These are phyloP conservation scores for barrel medic (Medicago truncatula) DNA, from an alignment of 306 rosid species.

Conservation along the genomic window DNA sequence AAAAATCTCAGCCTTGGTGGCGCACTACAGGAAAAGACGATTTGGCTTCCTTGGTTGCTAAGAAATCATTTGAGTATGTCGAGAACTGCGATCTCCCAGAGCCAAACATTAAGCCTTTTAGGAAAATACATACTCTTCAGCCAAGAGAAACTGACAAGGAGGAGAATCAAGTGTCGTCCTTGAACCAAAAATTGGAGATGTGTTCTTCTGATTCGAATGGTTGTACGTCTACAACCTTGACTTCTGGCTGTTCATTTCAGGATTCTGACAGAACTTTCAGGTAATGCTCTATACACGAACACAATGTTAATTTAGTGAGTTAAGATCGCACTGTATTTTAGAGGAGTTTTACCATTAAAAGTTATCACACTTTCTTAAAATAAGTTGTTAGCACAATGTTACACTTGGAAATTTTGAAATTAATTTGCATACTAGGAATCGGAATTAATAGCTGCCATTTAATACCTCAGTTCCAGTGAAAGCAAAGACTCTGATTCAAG, in stretches of 20 bases:
- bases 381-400: background rate
- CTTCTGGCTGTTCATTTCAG: conserved; percentile 55
- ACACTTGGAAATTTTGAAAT: too few species aligned
- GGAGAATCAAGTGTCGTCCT: conserved; percentile 44
- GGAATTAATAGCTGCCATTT: too few species aligned
- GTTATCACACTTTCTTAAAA: background rate
- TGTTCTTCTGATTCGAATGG: conserved; percentile 47
- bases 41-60: conserved; percentile 83
- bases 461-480: conserved; percentile 34
- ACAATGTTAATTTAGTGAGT: background rate
- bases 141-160: conserved; percentile 45
- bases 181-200: conserved; percentile 52
- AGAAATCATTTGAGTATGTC: conserved; percentile 66
- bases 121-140: conserved; percentile 8
- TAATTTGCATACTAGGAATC: background rate
- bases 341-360: background rate
- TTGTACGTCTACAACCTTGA: conserved; percentile 50
- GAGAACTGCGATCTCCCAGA: conserved; percentile 92
- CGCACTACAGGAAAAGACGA: conserved; percentile 71
- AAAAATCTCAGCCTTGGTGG: conserved; percentile 85
- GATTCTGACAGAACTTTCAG: conserved; percentile 53
- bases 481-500: conserved; percentile 54
- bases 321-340: background rate
- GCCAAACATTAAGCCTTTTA: conserved; percentile 55
- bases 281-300: conserved; percentile 42